Percentiles rank a stretch among this genome's conserved stretches.
These are phyloP conservation scores for Teratosphaeriaceae sp. DNA, from an alignment of 2,329 filamentous ascomycete species.

Conservation along the genomic window DNA sequence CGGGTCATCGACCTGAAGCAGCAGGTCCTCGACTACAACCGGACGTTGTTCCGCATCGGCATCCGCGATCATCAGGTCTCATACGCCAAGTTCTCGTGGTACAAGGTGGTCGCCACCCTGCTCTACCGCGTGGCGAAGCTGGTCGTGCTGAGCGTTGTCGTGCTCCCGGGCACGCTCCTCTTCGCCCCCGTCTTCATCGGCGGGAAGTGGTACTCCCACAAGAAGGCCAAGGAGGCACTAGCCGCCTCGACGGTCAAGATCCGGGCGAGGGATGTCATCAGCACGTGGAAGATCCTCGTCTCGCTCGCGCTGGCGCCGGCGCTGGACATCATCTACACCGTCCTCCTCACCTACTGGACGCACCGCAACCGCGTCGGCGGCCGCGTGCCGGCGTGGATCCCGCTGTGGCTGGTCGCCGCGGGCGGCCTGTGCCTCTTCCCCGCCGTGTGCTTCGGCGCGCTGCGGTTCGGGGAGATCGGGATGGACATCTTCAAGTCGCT, in stretches of 20 bases:
- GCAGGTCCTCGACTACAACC: slow-evolving; percentile 78
- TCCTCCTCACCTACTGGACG: slow-evolving; percentile 67
- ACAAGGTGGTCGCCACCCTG: slow-evolving; percentile 67
- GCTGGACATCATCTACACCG: slow-evolving; percentile 75
- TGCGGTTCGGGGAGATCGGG: slow-evolving; percentile 93
- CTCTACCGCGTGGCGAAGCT: slow-evolving; percentile 78
- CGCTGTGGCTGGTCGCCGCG: slow-evolving; percentile 69
- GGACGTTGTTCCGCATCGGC: slow-evolving; percentile 74
- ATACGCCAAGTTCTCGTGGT: slow-evolving; percentile 76
- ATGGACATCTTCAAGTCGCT: slow-evolving; percentile 98
- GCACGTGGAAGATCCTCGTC: slow-evolving; percentile 91
- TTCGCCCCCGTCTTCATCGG: slow-evolving; percentile 85
- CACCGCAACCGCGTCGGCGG: slow-evolving; percentile 77
- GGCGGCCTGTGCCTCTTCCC: slow-evolving; percentile 77
- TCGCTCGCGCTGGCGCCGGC: slow-evolving; percentile 75
- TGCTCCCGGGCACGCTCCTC: slow-evolving; percentile 77
- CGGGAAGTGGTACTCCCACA: slow-evolving; percentile 74
- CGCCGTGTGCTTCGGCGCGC: slow-evolving; percentile 81
- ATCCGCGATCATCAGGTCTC: slow-evolving; percentile 92
- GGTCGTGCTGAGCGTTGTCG: slow-evolving; percentile 66
- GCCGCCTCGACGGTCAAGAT: slow-evolving; percentile 85
- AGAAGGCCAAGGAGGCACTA: slow-evolving; percentile 81
- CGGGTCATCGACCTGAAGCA: slow-evolving; percentile 70
- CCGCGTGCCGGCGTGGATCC: slow-evolving; percentile 71
- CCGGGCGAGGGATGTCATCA: slow-evolving; percentile 81